Evolutionary conservation across 306 rosid genomes (phyloP).

Genomic region (Dicorynia guianensis): DNA sequence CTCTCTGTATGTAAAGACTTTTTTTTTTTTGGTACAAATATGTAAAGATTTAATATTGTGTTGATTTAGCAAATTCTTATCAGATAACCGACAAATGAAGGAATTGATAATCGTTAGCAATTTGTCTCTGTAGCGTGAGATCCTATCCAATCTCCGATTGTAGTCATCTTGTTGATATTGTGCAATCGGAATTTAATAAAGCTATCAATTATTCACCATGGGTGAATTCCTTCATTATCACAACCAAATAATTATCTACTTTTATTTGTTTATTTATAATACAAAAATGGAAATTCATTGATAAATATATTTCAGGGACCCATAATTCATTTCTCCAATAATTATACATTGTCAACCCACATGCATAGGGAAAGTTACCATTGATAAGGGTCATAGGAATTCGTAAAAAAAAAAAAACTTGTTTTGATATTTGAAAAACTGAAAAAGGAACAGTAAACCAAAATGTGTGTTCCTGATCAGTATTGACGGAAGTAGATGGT

Average conservation of each 20-base stretch:
- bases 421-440: no score
- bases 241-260: neutral
- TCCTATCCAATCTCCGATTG: constrained; percentile 12
- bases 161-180: constrained; percentile 5
- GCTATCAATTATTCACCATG: constrained; percentile 3
- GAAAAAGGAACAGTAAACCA: no score
- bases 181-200: constrained; percentile 6
- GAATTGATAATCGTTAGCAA: neutral
- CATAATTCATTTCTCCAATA: neutral
- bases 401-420: no score
- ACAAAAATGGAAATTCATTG: neutral
- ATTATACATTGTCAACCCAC: neutral
- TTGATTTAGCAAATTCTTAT: neutral
- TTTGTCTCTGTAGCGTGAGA: constrained; percentile 6
- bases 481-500: neutral
- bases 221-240: neutral
- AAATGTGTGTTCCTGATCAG: no score
- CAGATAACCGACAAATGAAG: neutral
- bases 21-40: no score
- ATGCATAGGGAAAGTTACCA: neutral
- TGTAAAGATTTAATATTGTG: neutral
- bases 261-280: neutral
- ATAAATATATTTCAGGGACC: neutral
- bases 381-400: no score
- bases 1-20: no score